Conservation (phyloP, 148 eudicot genomes). For the Agrostemma githago region DNA sequence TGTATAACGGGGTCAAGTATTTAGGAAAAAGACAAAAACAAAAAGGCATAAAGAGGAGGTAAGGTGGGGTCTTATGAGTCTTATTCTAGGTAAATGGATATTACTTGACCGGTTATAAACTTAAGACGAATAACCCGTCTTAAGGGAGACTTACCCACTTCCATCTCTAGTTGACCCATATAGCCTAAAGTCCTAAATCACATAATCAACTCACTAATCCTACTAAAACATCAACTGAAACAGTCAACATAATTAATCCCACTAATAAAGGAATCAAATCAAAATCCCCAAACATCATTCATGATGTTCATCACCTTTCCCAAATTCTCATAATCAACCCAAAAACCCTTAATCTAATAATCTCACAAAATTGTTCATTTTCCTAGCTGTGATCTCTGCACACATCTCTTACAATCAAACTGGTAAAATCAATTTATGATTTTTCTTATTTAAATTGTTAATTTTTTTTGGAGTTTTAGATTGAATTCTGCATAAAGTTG, state of each 20-base stretch:
- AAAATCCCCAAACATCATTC: constrained; percentile 6
- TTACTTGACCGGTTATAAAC: no score
- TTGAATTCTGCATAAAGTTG: neutral
- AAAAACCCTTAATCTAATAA: neutral
- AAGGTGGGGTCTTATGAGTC: no score
- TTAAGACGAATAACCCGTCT: no score
- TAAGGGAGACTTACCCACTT: no score
- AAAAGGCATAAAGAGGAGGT: no score
- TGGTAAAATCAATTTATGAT: neutral
- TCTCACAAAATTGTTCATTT: neutral
- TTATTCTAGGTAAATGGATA: no score
- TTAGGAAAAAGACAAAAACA: no score
- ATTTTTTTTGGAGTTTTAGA: neutral
- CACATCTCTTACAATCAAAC: neutral
- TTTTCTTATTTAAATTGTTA: neutral
- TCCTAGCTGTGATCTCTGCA: neutral
- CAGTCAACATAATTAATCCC: constrained; percentile 5
- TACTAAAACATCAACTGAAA: neutral
- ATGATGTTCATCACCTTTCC: neutral
- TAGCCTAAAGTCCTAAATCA: neutral
- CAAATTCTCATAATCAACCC: neutral
- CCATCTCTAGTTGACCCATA: no score
- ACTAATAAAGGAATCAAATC: neutral
- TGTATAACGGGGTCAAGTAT: no score
- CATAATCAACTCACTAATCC: neutral